phyloP scores from a whole-genome alignment of 1,284 basidiomycete species.

The Nidula niveotomentosa region DNA sequence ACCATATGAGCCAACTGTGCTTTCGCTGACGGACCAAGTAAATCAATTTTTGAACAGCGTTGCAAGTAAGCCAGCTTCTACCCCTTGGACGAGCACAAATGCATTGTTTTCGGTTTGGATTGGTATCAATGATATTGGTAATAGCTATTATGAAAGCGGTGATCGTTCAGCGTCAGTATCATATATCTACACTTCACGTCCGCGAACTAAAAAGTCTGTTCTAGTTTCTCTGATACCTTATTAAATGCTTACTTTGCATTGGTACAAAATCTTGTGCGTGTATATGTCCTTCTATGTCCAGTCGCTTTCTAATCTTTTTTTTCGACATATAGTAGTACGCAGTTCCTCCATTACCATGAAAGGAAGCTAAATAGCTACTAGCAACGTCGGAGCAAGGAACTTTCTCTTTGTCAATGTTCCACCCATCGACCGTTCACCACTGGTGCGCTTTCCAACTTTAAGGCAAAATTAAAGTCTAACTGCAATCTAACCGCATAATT shows the following conservation, averaged over 20 bases:
- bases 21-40: slow-evolving; percentile 55
- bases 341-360: background rate
- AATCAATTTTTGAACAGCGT: slow-evolving; percentile 45
- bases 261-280: slow-evolving; percentile 52
- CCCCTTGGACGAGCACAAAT: slow-evolving; percentile 52
- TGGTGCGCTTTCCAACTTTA: slow-evolving; percentile 29
- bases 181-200: background rate
- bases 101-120: slow-evolving; percentile 61
- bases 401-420: slow-evolving; percentile 64
- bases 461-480: too few relatives aligned
- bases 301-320: background rate
- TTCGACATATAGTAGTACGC: slow-evolving; percentile 7
- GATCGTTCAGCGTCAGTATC: slow-evolving; percentile 45
- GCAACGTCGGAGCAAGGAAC: slow-evolving; percentile 50
- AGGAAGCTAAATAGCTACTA: slow-evolving; percentile 3
- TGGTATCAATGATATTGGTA: slow-evolving; percentile 63
- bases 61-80: slow-evolving; percentile 40
- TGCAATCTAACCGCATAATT: background rate
- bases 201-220: too few relatives aligned
- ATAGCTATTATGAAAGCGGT: slow-evolving; percentile 44
- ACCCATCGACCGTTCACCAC: slow-evolving; percentile 50
- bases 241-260: slow-evolving; percentile 53
- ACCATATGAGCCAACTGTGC: slow-evolving; percentile 47
- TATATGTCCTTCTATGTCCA: background rate
- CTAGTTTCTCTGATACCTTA: slow-evolving; percentile 48